A percentile compares a stretch with the other conserved stretches of the same genome.
These are phyloP conservation scores for Pseudogymnoascus sp. DNA, from an alignment of 2,329 filamentous ascomycete species.

Conservation along the genomic window DNA sequence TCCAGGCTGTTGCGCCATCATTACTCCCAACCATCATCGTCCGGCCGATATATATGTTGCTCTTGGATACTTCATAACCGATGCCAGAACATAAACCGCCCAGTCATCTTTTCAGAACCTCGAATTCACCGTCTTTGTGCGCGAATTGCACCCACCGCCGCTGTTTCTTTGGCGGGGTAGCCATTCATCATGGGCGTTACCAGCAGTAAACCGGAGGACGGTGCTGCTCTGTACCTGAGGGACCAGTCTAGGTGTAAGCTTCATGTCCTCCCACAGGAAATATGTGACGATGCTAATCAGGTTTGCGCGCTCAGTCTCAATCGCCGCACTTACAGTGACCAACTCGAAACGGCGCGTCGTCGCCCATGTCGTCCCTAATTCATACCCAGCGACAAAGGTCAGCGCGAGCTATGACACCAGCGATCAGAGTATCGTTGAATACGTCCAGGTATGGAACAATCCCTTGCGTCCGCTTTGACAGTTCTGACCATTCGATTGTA, in stretches of 20 bases:
- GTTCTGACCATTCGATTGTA: constrained; percentile 31
- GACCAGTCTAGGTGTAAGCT: constrained; percentile 86
- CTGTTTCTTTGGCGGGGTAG: constrained; percentile 25
- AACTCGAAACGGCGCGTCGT: constrained; percentile 72
- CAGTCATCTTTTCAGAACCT: background rate
- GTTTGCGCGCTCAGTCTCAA: constrained; percentile 56
- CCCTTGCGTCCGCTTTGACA: background rate
- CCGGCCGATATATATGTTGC: background rate
- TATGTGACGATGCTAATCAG: background rate
- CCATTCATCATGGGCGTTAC: constrained; percentile 72
- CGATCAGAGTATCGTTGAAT: constrained; percentile 76
- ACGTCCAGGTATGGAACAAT: constrained; percentile 67
- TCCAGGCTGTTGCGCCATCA: constrained; percentile 4
- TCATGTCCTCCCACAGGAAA: constrained; percentile 22
- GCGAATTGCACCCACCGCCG: background rate
- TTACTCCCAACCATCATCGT: background rate
- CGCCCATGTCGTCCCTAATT: constrained; percentile 73
- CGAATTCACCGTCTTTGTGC: background rate
- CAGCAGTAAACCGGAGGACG: constrained; percentile 81
- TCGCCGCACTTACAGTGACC: constrained; percentile 74
- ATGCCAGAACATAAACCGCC: constrained; percentile 1
- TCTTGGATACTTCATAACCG: constrained; percentile 7
- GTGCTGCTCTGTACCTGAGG: constrained; percentile 69
- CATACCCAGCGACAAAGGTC: constrained; percentile 76
- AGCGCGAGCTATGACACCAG: constrained; percentile 62